Conservation (phyloP, 768 basidiomycete genomes). For the Gelatoporia subvermispora region DNA sequence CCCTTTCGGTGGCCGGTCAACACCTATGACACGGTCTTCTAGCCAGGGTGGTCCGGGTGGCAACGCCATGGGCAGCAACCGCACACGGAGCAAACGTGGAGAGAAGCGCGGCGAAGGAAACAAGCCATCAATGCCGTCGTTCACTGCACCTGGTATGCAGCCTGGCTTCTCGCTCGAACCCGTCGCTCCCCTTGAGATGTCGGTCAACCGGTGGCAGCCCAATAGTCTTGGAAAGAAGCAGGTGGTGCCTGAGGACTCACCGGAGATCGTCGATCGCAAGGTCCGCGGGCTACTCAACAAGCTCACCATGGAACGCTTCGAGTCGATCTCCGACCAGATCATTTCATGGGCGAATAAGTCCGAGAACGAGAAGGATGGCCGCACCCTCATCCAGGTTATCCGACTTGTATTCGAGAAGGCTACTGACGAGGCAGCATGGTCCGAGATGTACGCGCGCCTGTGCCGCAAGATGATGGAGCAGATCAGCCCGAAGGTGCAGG, state of each 20-base stretch:
- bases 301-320: slow-evolving; percentile 95
- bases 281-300: slow-evolving; percentile 92
- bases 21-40: slow-evolving; percentile 59
- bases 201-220: slow-evolving; percentile 83
- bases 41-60: slow-evolving; percentile 46
- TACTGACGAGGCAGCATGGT: slow-evolving; percentile 93
- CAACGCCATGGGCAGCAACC: slow-evolving; percentile 44
- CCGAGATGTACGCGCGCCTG: slow-evolving; percentile 92
- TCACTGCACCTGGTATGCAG: slow-evolving; percentile 22
- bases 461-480: slow-evolving; percentile 95
- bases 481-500: slow-evolving; percentile 81
- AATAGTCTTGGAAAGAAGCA: slow-evolving; percentile 35
- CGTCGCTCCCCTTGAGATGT: slow-evolving; percentile 69
- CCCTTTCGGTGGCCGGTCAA: slow-evolving; percentile 41
- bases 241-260: slow-evolving; percentile 56
- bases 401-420: slow-evolving; percentile 96
- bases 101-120: slow-evolving; percentile 61
- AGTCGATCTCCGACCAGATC: slow-evolving; percentile 92
- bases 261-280: slow-evolving; percentile 88
- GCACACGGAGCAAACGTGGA: slow-evolving; percentile 82
- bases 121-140: slow-evolving; percentile 30
- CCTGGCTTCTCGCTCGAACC: slow-evolving; percentile 48
- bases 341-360: slow-evolving; percentile 94
- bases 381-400: slow-evolving; percentile 94
- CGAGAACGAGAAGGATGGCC: slow-evolving; percentile 86